Base-by-base conservation (phyloP, 495 filamentous ascomycete species). In the Rhypophila decipiens region DNA sequence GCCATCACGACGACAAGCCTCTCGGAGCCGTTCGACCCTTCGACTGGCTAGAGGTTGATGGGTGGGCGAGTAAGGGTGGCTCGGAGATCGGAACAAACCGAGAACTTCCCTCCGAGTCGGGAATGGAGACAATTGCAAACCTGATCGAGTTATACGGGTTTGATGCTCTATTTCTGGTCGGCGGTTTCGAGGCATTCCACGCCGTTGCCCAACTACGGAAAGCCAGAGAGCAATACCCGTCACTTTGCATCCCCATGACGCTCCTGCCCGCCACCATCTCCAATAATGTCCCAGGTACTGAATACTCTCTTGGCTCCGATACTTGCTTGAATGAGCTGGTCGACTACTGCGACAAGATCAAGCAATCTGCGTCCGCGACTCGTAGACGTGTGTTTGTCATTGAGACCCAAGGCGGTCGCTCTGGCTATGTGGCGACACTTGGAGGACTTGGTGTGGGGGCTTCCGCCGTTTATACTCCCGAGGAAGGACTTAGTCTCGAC, bases 51-150 rank as follows among this genome's bases (percentile, higher is more conserved):
- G 91, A 95, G 53, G 88, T 90, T 3, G 93, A 97, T 50, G 72
- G 78, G 46, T 99, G 94, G 94, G 89, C 90, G 2, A 94, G 87
- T 69, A 88, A 90, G 65, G 94, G 94, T 55, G 94, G 94, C 21
- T 96, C 90, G 0, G 94, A 97, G 61, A 99, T 99, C 56, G 94
- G 94, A 42, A 97, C 90, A 1, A 99, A 99, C 72, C 88, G 94
- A 37, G 88, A 86, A 50, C 76, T 97, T 3, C 94, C 94, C 0
- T 78, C 76, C 21, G 86, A 88, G 53, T 89, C 89, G 24, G 86
- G 87, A 49, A 82, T 95, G 60, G 83, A 84, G 45, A 82, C 74
- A 43, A 85, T 90, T n/a, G 90, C 94, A 31, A 77, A 80, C 50
- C 82, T 87, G 58, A 94, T 99, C 63, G 78, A 86, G 53, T 73